These are phyloP conservation scores for Dentipellis sp. DNA, from an alignment of 768 basidiomycete species.

Conservation along the genomic window DNA sequence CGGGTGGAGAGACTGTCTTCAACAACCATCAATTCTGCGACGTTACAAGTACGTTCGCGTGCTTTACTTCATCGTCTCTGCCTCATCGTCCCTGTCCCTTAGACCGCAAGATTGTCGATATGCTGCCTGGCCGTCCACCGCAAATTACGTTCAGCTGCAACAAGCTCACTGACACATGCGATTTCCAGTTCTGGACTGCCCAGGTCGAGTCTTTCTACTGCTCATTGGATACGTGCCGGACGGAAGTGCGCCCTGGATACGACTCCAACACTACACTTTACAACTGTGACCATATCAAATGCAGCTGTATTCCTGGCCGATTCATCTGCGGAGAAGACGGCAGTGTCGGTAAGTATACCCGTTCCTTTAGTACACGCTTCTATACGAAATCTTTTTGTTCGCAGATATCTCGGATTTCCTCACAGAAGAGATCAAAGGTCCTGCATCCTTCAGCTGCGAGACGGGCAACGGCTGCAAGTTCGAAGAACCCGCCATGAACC, in stretches of 20 bases:
- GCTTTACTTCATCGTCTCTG: neutral
- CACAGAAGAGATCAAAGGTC: slow-evolving; percentile 81
- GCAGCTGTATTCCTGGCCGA: slow-evolving; percentile 85
- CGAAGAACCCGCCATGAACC: slow-evolving; percentile 95
- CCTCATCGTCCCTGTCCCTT: slow-evolving; percentile 1
- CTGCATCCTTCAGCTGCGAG: slow-evolving; percentile 76
- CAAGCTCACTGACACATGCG: slow-evolving; percentile 50
- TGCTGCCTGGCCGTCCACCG: slow-evolving; percentile 84
- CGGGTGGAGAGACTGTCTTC: slow-evolving; percentile 87
- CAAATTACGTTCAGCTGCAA: slow-evolving; percentile 97
- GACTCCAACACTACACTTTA: slow-evolving; percentile 69
- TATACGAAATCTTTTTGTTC: neutral
- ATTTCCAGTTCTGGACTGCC: slow-evolving; percentile 98
- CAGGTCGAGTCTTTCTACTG: slow-evolving; percentile 96
- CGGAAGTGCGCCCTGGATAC: slow-evolving; percentile 38
- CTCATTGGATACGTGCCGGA: slow-evolving; percentile 62
- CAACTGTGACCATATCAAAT: slow-evolving; percentile 75
- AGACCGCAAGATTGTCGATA: slow-evolving; percentile 94
- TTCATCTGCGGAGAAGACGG: slow-evolving; percentile 97
- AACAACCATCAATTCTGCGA: slow-evolving; percentile 97
- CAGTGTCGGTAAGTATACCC: slow-evolving; percentile 64
- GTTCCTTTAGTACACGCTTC: neutral
- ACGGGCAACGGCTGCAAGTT: slow-evolving; percentile 73
- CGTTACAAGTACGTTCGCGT: slow-evolving; percentile 73
- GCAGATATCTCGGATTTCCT: slow-evolving; percentile 93